Conservation (phyloP, 2,329 filamentous ascomycete genomes). For the Colletotrichum filicis region DNA sequence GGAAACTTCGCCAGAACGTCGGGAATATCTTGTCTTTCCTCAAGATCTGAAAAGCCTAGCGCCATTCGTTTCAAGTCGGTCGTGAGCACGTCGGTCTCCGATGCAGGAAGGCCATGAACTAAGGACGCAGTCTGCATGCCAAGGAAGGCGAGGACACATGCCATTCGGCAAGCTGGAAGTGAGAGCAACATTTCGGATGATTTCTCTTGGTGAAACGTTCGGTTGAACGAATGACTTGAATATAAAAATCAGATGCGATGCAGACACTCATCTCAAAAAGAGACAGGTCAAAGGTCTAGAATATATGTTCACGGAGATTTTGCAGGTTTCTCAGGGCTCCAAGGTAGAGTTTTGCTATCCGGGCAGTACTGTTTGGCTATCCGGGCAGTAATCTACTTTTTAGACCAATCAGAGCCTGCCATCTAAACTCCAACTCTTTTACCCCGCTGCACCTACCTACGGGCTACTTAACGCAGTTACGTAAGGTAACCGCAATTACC, state of each 20-base stretch:
- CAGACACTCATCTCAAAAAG: background rate
- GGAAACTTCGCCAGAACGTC: conserved; percentile 22
- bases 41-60: background rate
- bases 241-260: background rate
- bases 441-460: too few relatives aligned
- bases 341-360: too few relatives aligned
- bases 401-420: too few relatives aligned
- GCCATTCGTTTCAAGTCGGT: background rate
- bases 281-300: too few relatives aligned
- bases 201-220: background rate
- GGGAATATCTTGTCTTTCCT: conserved; percentile 16
- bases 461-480: too few relatives aligned
- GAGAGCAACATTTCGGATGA: background rate
- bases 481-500: too few relatives aligned
- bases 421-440: too few relatives aligned
- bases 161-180: background rate
- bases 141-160: background rate
- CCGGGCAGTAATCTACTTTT: too few relatives aligned
- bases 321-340: background rate
- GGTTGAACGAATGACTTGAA: background rate
- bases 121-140: background rate
- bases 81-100: background rate
- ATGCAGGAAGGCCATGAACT: background rate
- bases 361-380: too few relatives aligned
- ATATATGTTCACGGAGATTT: background rate